Evolutionary conservation across 2,329 filamentous ascomycete species (phyloP), one percentile per base, ranked within the genome.

Genomic region (Fusarium coffeatum): DNA sequence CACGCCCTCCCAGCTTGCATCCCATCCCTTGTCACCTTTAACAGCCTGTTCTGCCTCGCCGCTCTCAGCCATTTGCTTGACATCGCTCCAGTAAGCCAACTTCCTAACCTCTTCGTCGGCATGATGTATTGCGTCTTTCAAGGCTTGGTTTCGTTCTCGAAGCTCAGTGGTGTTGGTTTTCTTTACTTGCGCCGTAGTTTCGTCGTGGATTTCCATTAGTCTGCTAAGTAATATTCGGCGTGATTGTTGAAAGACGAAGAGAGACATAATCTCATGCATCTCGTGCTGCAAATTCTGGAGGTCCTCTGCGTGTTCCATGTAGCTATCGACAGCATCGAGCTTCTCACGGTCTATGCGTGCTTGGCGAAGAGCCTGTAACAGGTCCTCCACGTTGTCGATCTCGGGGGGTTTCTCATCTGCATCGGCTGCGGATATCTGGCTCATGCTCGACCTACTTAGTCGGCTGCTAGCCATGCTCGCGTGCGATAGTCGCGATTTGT

Each of bases 261-360:
- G 85, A 1, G 89, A 85, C 93, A 97, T 94, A 72, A 97, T 92
- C 46, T 93, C 89, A 58, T 93, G 91, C 86, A 97, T 95, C 77
- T 90, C 85, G 58, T 91, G 86, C 65, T 91, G 86, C 22, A 99
- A 83, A 66, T 93, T 92, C 56, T 86, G 85, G 28, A 98, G 82
- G 72, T 98, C 93, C 25, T 92, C 89, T 8, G 89, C 92, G 55
- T 96, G 86, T 43, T 89, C 83, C n/a, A 98, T 84, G 76, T 97
- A 99, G 67, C 88, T 92, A 74, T 92, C 89, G 23, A 98, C 86
- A 0, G 91, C 90, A 66, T 95, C 91, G 62, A 97, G 89, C 82
- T 96, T 98, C 82, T 98, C 95, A 34, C 96, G 88, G 77, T 99
- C 96, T 71, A 99, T 93, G 10, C 90, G 87, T 8, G 92, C 89